A percentile compares a stretch with the other conserved stretches of the same genome.
Conservation (phyloP, 768 basidiomycete species). For the Suillus decipiens region DNA sequence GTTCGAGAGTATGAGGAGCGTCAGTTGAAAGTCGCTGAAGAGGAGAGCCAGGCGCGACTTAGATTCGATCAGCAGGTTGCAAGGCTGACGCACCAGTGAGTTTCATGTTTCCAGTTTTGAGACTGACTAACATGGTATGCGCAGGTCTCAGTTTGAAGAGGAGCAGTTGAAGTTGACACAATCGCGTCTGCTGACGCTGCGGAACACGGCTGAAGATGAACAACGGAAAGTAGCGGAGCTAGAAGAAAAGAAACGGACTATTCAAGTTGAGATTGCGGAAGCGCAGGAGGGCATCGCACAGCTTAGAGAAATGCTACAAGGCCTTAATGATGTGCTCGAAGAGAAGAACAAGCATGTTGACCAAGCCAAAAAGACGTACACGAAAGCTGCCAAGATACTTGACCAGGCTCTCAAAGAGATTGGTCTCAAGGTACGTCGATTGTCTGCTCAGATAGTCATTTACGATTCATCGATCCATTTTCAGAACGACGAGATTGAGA, state of each 20-base stretch:
- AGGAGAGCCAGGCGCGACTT: slow-evolving; percentile 81
- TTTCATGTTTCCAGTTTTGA: not conserved
- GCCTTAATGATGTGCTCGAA: slow-evolving; percentile 63
- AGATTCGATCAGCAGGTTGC: slow-evolving; percentile 86
- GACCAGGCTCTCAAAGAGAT: slow-evolving; percentile 94
- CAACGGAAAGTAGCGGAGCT: slow-evolving; percentile 52
- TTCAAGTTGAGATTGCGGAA: slow-evolving; percentile 60
- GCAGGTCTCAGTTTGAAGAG: slow-evolving; percentile 77
- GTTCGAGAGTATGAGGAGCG: slow-evolving; percentile 95
- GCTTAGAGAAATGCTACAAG: slow-evolving; percentile 63
- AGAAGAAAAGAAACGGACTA: slow-evolving; percentile 52
- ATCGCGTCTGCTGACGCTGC: slow-evolving; percentile 61
- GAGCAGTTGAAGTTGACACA: slow-evolving; percentile 68
- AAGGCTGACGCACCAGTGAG: slow-evolving; percentile 82
- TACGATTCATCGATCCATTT: not conserved
- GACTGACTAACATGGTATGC: not conserved
- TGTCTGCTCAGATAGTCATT: slow-evolving; percentile 11
- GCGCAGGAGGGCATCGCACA: slow-evolving; percentile 55
- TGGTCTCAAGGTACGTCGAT: slow-evolving; percentile 59
- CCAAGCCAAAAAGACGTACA: slow-evolving; percentile 67
- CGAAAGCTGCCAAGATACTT: slow-evolving; percentile 70
- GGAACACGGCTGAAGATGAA: slow-evolving; percentile 54
- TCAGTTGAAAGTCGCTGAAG: slow-evolving; percentile 85
- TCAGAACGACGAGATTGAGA: slow-evolving; percentile 90
- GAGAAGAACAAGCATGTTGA: slow-evolving; percentile 76